Conservation (phyloP, 2,329 filamentous ascomycete genomes). For the Botrytis cinerea region DNA sequence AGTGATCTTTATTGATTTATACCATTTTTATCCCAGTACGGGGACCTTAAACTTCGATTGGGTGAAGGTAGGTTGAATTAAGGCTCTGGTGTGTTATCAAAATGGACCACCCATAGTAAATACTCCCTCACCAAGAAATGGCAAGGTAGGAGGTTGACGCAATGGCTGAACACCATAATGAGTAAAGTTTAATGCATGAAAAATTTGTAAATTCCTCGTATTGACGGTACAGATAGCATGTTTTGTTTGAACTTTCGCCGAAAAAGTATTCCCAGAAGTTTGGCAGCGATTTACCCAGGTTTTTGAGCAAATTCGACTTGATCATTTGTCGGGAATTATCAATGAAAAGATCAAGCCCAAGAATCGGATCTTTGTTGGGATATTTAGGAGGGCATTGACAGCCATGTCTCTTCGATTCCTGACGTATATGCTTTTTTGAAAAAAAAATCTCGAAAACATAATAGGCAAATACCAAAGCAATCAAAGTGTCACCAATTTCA, state of each 20-base stretch:
- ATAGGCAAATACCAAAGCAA: not conserved
- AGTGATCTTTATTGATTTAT: not conserved
- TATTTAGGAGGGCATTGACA: not conserved
- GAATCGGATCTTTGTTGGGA: not conserved
- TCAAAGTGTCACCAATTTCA: not conserved
- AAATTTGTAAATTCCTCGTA: not conserved
- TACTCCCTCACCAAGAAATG: not conserved
- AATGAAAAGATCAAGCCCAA: not conserved
- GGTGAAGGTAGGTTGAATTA: not conserved
- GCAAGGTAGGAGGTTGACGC: not conserved
- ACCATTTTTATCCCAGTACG: not conserved
- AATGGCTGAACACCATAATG: not conserved
- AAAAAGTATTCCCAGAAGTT: not conserved
- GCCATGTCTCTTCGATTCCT: not conserved
- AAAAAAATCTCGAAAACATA: not conserved
- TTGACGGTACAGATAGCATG: not conserved
- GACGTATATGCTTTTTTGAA: not conserved
- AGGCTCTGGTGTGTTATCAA: not conserved
- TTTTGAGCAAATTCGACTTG: not conserved
- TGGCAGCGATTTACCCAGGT: not conserved
- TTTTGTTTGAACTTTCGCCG: not conserved
- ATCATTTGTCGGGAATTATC: not conserved
- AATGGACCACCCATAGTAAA: not conserved
- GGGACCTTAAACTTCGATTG: not conserved
- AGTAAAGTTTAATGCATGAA: not conserved